Percentiles rank a stretch among this genome's conserved stretches.
These are phyloP conservation scores for Emmonsia crescens DNA, from an alignment of 2,329 filamentous ascomycete species.

Conservation along the genomic window DNA sequence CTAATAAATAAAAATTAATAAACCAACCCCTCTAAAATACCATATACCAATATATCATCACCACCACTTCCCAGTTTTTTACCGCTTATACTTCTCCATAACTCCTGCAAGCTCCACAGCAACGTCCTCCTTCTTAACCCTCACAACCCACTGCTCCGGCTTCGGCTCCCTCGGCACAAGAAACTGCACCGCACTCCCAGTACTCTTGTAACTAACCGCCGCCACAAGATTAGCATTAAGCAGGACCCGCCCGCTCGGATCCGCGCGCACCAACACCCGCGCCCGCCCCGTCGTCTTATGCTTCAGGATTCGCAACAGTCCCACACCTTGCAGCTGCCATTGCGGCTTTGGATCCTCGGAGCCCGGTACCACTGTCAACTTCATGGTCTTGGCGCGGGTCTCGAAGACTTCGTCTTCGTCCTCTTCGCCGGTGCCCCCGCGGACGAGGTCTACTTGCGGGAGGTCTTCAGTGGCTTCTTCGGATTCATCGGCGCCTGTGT, in stretches of 20 bases:
- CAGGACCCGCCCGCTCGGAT: slow-evolving; percentile 61
- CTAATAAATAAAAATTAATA: background rate
- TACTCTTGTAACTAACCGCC: slow-evolving; percentile 51
- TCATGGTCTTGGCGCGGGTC: slow-evolving; percentile 58
- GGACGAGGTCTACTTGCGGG: slow-evolving; percentile 59
- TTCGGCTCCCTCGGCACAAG: slow-evolving; percentile 46
- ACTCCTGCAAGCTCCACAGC: slow-evolving; percentile 40
- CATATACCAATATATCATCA: too few relatives aligned
- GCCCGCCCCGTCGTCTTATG: slow-evolving; percentile 58
- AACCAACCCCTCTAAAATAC: background rate
- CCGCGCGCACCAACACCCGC: slow-evolving; percentile 61
- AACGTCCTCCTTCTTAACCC: slow-evolving; percentile 49
- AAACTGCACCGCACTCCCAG: slow-evolving; percentile 35
- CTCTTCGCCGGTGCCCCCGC: slow-evolving; percentile 57
- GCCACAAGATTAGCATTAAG: slow-evolving; percentile 59
- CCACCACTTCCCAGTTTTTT: too few relatives aligned
- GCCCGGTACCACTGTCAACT: slow-evolving; percentile 38
- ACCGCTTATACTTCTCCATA: slow-evolving; percentile 44
- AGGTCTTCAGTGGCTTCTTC: slow-evolving; percentile 47
- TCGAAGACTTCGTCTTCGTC: slow-evolving; percentile 62
- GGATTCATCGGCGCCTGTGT: slow-evolving; percentile 30
- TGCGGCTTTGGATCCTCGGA: slow-evolving; percentile 19
- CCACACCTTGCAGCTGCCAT: slow-evolving; percentile 62
- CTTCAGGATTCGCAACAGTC: slow-evolving; percentile 60
- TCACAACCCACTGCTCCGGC: slow-evolving; percentile 60